Conservation (phyloP, 2,329 filamentous ascomycete genomes). For the Coniochaeta prunicola region DNA sequence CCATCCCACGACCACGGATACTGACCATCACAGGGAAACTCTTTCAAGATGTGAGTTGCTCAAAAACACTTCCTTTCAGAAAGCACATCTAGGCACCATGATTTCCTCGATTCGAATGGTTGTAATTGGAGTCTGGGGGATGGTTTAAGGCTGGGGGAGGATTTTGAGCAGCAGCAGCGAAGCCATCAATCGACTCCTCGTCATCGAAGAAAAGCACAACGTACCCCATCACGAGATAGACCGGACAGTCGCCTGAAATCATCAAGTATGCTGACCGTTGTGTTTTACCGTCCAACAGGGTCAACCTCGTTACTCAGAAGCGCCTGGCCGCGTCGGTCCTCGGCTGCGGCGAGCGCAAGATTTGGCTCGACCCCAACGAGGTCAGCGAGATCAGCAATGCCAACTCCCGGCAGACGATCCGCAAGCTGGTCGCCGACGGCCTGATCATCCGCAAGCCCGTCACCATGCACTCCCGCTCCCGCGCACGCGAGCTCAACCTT, state of each 20-base stretch:
- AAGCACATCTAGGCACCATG: neutral
- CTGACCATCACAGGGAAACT: slow-evolving; percentile 28
- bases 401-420: slow-evolving; percentile 99
- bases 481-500: slow-evolving; percentile 90
- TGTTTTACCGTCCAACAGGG: slow-evolving; percentile 51
- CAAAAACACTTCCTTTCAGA: slow-evolving; percentile 1
- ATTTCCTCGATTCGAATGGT: slow-evolving; percentile 1
- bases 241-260: neutral
- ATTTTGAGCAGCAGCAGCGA: slow-evolving; percentile 3
- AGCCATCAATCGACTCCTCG: slow-evolving; percentile 4
- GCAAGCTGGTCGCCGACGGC: slow-evolving; percentile 99
- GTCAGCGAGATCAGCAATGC: slow-evolving; percentile 99
- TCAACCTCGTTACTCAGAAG: slow-evolving; percentile 99
- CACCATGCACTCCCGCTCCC: slow-evolving; percentile 98
- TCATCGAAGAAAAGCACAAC: slow-evolving; percentile 1
- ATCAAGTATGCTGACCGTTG: slow-evolving; percentile 13
- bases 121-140: neutral
- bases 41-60: slow-evolving; percentile 31
- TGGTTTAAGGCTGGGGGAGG: neutral
- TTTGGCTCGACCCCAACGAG: slow-evolving; percentile 99
- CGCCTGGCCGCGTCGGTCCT: slow-evolving; percentile 98
- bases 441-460: slow-evolving; percentile 99
- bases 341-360: slow-evolving; percentile 99
- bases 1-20: slow-evolving; percentile 21
- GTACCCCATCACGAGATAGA: neutral